Evolutionary conservation across 495 filamentous ascomycete genomes (phyloP), one percentile per base, ranked within the genome.

Genomic region (Pseudoneurospora amorphoporcata): DNA sequence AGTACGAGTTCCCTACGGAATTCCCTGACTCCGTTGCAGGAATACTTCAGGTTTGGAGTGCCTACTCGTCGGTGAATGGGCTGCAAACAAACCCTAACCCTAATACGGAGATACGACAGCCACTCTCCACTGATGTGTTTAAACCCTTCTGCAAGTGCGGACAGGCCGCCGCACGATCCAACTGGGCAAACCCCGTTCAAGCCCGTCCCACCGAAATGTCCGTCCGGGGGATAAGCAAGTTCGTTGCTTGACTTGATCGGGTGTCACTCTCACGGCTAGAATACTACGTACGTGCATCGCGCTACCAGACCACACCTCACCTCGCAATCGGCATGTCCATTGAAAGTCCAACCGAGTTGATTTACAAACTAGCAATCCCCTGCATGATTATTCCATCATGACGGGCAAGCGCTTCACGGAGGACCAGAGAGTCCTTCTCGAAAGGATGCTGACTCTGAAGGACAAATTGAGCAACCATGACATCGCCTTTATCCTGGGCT

Each of bases 391-490:
- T 16, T 16, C 53, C 72, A 61, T 37, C 45, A 80, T 78, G 75
- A 77, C 76, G 14, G 77, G 78, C 39, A 77, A 76, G 39, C 73
- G 71, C 17, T 68, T 78, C 1, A 73, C 71, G 1, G 78, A 75
- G 16, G 77, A 75, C 47, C 75, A 74, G 37, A 69, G 73, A 32
- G 40, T 61, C 19, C 72, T 80, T 32, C 71, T 79, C 9, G 40
- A 58, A 17, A 76, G 42, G 42, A 69, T 80, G 12, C 69, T 80
- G 0, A 76, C 74, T 68, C 71, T 79, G 5, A 39, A 68, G 10
- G 53, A 65, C 53, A 77, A 79, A 39, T 73, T 79, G 68, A 77
- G 29, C 40, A 79, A 79, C 71, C 75, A 73, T 43, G 77, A 80
- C 2, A 78, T 78, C 38, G 74, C 77, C 0, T 78, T 70, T 35